Conservation (phyloP, 177 flowering plant species). For the Vitis hybrid region DNA sequence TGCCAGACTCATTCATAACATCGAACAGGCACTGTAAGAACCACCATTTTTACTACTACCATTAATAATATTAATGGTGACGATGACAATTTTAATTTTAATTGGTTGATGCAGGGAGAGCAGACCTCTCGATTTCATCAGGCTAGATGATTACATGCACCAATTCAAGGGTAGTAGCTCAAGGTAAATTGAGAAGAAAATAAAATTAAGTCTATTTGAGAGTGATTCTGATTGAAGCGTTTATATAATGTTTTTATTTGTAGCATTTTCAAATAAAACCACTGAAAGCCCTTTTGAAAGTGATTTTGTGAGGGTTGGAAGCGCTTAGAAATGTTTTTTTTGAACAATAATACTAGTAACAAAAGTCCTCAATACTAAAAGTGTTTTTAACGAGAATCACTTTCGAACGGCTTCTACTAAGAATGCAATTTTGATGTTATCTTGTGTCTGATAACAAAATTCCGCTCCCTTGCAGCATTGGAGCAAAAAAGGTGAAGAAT, state of each 20-base stretch:
- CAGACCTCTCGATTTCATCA: slow-evolving; percentile 53
- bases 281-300: no score
- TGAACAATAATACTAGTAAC: no score
- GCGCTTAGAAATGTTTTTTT: no score
- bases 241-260: no score
- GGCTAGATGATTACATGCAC: slow-evolving; percentile 66
- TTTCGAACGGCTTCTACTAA: not conserved
- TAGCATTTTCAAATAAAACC: no score
- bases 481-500: slow-evolving; percentile 47
- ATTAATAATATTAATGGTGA: not conserved
- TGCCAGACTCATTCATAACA: slow-evolving; percentile 45
- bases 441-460: not conserved
- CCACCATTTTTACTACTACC: not conserved
- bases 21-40: slow-evolving; percentile 69
- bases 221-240: no score
- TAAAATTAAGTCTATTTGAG: no score
- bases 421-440: no score
- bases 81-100: not conserved
- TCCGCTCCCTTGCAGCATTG: slow-evolving; percentile 35
- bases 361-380: not conserved
- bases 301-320: no score
- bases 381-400: not conserved
- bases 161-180: slow-evolving; percentile 81
- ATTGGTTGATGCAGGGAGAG: slow-evolving; percentile 38
- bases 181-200: slow-evolving; percentile 40